Evolutionary conservation across 2,329 filamentous ascomycete genomes (phyloP).

Genomic region (Nothophoma quercina): DNA sequence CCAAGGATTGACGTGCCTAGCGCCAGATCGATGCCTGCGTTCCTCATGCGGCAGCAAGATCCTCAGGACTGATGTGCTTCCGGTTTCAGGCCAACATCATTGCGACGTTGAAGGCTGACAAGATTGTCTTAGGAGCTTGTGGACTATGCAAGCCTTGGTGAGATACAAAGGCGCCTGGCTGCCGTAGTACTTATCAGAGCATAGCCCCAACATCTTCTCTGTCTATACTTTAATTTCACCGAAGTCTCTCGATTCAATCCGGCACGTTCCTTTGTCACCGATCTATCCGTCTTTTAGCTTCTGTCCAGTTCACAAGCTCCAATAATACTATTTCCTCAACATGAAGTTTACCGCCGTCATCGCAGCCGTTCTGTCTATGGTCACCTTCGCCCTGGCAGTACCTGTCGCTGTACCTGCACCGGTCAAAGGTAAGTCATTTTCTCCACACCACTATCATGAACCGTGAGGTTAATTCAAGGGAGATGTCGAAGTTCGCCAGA

Average conservation of each 20-base stretch:
- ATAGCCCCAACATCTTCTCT: constrained; percentile 17
- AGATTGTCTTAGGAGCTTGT: constrained; percentile 9
- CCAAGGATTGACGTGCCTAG: constrained; percentile 23
- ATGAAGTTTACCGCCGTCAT: constrained; percentile 48
- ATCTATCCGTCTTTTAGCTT: not conserved
- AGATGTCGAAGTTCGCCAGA: constrained; percentile 41
- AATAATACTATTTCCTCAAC: constrained; percentile 16
- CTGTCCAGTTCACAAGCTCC: too few relatives aligned
- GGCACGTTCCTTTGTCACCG: constrained; percentile 43
- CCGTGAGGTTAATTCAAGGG: constrained; percentile 13
- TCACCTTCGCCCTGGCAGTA: constrained; percentile 42
- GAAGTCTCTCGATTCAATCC: not conserved
- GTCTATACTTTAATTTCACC: constrained; percentile 21
- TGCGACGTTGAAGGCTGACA: constrained; percentile 10
- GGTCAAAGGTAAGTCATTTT: constrained; percentile 30
- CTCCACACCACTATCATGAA: not conserved
- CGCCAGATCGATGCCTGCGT: constrained; percentile 16
- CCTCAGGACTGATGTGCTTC: constrained; percentile 38
- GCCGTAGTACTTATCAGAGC: constrained; percentile 23
- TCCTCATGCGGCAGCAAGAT: constrained; percentile 30
- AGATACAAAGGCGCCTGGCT: constrained; percentile 34
- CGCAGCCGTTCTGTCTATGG: constrained; percentile 46
- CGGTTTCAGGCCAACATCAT: constrained; percentile 43
- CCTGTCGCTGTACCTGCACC: constrained; percentile 41
- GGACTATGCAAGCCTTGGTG: constrained; percentile 23